Conservation (phyloP, 2,329 filamentous ascomycete genomes). For the Cytospora piceicola region DNA sequence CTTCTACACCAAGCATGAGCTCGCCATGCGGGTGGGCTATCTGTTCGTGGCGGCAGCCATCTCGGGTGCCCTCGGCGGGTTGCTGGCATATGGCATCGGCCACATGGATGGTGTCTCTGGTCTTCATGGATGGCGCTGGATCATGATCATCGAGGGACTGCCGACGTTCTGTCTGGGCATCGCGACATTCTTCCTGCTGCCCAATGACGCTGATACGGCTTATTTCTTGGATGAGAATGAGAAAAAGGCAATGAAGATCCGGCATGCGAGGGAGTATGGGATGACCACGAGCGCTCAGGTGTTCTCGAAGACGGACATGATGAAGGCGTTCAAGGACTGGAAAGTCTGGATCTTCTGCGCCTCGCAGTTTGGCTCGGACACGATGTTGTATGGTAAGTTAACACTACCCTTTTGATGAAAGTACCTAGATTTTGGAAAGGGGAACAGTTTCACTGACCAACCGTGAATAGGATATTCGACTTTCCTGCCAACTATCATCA, state of each 20-base stretch:
- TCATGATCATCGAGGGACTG: slow-evolving; percentile 62
- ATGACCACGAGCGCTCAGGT: slow-evolving; percentile 50
- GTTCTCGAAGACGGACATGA: slow-evolving; percentile 63
- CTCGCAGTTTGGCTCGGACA: slow-evolving; percentile 74
- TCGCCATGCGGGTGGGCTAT: slow-evolving; percentile 73
- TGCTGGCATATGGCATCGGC: slow-evolving; percentile 74
- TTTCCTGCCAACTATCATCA: slow-evolving; percentile 79
- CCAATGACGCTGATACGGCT: slow-evolving; percentile 64
- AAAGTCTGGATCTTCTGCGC: slow-evolving; percentile 73
- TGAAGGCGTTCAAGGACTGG: slow-evolving; percentile 72
- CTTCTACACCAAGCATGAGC: slow-evolving; percentile 75
- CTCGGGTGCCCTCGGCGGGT: slow-evolving; percentile 72
- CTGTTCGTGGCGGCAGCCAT: slow-evolving; percentile 73
- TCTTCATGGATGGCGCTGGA: slow-evolving; percentile 71
- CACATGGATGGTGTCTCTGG: slow-evolving; percentile 71
- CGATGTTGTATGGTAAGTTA: slow-evolving; percentile 68
- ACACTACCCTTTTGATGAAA: no score
- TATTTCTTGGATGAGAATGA: slow-evolving; percentile 64
- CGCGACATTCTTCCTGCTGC: slow-evolving; percentile 59
- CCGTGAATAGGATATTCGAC: slow-evolving; percentile 61
- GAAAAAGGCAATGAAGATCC: slow-evolving; percentile 52
- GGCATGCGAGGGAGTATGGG: slow-evolving; percentile 49
- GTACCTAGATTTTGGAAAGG: no score
- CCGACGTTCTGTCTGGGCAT: slow-evolving; percentile 59
- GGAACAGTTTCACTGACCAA: not conserved